Percentiles rank a stretch among this genome's conserved stretches.
Conservation (phyloP, 108 stramenopile species). For the Aurantiochytrium sp. region DNA sequence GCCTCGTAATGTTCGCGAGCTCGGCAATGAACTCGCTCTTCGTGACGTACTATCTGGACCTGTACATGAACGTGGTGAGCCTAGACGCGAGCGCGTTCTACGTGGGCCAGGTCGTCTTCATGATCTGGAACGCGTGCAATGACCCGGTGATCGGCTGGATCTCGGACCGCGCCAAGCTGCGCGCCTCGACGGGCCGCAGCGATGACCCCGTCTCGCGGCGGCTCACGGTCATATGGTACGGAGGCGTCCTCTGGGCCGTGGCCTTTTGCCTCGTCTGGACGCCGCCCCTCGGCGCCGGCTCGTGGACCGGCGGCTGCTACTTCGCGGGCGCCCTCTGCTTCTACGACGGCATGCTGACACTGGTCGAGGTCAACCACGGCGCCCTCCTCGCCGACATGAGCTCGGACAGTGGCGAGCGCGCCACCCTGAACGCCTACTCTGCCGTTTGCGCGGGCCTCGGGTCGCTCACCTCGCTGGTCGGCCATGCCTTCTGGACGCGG, state of each 20-base stretch:
- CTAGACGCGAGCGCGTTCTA: not conserved
- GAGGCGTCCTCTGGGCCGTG: constrained; percentile 19
- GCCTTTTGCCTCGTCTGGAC: constrained; percentile 27
- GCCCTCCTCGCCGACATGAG: constrained; percentile 34
- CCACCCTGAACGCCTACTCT: constrained; percentile 15
- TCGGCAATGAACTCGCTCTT: constrained; percentile 27
- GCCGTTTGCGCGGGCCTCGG: constrained; percentile 9
- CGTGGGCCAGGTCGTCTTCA: constrained; percentile 26
- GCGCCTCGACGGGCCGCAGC: not conserved
- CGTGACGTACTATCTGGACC: constrained; percentile 33
- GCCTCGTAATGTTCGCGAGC: not conserved
- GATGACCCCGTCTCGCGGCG: not conserved
- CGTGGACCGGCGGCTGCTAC: not conserved
- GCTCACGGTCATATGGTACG: not conserved
- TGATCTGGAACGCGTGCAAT: constrained; percentile 33
- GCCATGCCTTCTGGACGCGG: not conserved
- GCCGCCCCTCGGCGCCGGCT: not conserved
- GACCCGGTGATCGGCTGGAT: constrained; percentile 37
- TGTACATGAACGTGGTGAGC: not conserved
- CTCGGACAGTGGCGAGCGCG: not conserved
- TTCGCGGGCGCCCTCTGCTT: constrained; percentile 4
- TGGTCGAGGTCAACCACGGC: constrained; percentile 34
- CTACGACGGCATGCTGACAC: constrained; percentile 32
- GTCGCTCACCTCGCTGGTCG: constrained; percentile 4
- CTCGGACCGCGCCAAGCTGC: not conserved